Base-by-base conservation (phyloP, 2,329 filamentous ascomycete genomes). In the Calonectria montana region DNA sequence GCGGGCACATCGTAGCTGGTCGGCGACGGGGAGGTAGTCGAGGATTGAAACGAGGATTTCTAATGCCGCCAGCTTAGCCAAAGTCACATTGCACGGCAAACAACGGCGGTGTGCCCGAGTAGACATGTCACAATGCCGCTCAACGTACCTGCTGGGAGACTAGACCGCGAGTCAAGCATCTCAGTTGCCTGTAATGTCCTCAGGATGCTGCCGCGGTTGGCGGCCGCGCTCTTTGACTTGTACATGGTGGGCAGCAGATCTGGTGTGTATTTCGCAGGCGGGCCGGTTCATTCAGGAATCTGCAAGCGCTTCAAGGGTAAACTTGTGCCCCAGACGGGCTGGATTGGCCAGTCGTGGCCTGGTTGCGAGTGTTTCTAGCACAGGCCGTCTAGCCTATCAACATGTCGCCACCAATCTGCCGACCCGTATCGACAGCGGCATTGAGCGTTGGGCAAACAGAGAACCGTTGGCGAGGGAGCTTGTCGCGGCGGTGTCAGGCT, bases 21-120 rank as follows among this genome's bases (percentile, higher is more conserved):
- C 96, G 72, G 93, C 87, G 31, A 98, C 90, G 45, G 94, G 93
- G 45, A 98, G 91, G 85, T 97, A 95, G 81, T 98, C 95, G 80
- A 99, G 90, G 76, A 99, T 95, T 0, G 92, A 90, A 35, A 93
- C 93, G 77, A 98, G 91, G 76, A 98, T 94, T 86, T 98, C 96
- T 94, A 69, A 2, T 45, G 57, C 31, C 53, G 25, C 31, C 21
- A 39, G 50, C 68, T 75, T 53, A 76, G 73, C 63, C 47, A 57
- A 29, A n/a, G 21, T 39, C 13, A 53, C n/a, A 27, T 21, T 35
- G 16, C 65, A 29, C 21, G 18, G 27, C 16, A 27, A 39, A 21
- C 29, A 13, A 13, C 2, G 29, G 55, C 21, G n/a, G 16, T 21
- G 45, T 27, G 45, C 13, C 25, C 18, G 13, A 9, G 27, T 21